phyloP scores from a whole-genome alignment of 768 basidiomycete genomes.

The Boletus pseudopeckii region DNA sequence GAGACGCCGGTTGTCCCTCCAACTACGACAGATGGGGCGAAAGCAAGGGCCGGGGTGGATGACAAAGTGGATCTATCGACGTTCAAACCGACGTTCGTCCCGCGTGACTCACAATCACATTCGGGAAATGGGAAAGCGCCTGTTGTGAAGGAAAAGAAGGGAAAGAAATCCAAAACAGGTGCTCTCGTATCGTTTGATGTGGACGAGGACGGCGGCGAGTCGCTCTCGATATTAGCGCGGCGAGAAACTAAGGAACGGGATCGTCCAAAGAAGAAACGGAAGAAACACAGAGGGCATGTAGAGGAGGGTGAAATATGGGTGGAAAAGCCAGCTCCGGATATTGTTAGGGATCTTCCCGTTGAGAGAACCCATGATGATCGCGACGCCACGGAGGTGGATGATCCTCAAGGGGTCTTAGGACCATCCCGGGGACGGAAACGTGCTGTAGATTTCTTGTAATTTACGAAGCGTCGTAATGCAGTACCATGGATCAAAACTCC shows the following conservation, averaged over 20 bases:
- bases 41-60: conserved; percentile 1
- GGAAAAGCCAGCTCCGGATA: conserved; percentile 56
- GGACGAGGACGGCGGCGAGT: conserved; percentile 57
- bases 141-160: conserved; percentile 45
- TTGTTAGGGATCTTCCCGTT: conserved; percentile 37
- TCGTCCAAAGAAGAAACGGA: conserved; percentile 42
- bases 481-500: not conserved
- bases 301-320: conserved; percentile 66
- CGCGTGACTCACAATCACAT: conserved; percentile 39
- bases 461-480: not conserved
- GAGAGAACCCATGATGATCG: conserved; percentile 13
- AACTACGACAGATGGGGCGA: not conserved
- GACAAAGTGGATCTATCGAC: conserved; percentile 54
- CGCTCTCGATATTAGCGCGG: conserved; percentile 26
- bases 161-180: conserved; percentile 43
- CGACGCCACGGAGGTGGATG: conserved; percentile 7
- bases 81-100: conserved; percentile 88
- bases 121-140: conserved; percentile 42
- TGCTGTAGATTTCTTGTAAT: conserved; percentile 73
- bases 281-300: conserved; percentile 32
- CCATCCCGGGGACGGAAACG: conserved; percentile 52
- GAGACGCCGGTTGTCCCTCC: not conserved
- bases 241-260: conserved; percentile 36
- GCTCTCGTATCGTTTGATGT: conserved; percentile 74
- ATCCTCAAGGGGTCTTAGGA: conserved; percentile 22